These are phyloP conservation scores for Cutaneotrichosporon cutaneum DNA, from an alignment of 1,284 basidiomycete genomes.

Conservation along the genomic window DNA sequence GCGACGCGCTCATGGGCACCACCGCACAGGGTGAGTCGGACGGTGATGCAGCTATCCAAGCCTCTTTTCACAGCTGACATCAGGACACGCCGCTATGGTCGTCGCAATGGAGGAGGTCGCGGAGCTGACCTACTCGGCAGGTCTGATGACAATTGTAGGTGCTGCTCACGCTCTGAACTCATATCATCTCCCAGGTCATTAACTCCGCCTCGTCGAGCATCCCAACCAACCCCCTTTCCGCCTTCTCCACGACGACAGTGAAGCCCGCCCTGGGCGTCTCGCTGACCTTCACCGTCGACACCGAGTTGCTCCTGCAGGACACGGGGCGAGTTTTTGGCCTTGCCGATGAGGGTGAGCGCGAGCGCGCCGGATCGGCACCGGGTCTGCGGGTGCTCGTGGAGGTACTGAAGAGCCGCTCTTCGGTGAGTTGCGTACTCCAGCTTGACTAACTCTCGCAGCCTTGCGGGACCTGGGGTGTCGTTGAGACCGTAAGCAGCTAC, in stretches of 20 bases:
- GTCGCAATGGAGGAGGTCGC: slow-evolving; percentile 45
- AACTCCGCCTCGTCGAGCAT: slow-evolving; percentile 37
- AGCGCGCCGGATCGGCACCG: slow-evolving; percentile 30
- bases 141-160: slow-evolving; percentile 37
- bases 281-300: slow-evolving; percentile 42
- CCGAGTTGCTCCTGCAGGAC: slow-evolving; percentile 47
- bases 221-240: slow-evolving; percentile 40
- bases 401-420: slow-evolving; percentile 46
- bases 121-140: slow-evolving; percentile 32
- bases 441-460: slow-evolving; percentile 25
- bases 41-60: slow-evolving; percentile 5
- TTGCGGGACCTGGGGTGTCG: slow-evolving; percentile 43
- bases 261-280: slow-evolving; percentile 46
- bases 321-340: slow-evolving; percentile 47
- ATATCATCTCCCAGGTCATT: slow-evolving; percentile 39
- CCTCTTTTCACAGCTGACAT: slow-evolving; percentile 12
- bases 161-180: neutral
- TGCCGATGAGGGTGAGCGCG: slow-evolving; percentile 44
- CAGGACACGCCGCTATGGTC: slow-evolving; percentile 49
- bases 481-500: slow-evolving; percentile 44
- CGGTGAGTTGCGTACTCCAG: slow-evolving; percentile 36
- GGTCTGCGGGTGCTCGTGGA: slow-evolving; percentile 46
- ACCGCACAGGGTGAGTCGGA: slow-evolving; percentile 47
- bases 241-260: slow-evolving; percentile 43
- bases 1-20: slow-evolving; percentile 39